Evolutionary conservation across 164 flowering plant genomes (phyloP), one percentile per base, ranked within the genome.

Genomic region (Chimonanthus praecox): DNA sequence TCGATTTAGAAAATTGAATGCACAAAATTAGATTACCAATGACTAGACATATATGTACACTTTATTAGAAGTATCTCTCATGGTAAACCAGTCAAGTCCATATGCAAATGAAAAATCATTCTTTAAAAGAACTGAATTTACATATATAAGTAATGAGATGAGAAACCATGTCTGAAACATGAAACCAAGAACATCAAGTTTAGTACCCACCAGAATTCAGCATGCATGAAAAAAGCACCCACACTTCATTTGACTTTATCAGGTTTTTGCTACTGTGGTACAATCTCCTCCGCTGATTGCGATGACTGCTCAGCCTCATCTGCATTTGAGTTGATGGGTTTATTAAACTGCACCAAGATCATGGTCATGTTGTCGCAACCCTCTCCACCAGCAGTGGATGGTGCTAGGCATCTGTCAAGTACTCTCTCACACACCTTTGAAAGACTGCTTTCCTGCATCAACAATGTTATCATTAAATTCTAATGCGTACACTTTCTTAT

Each of bases 361-460:
- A 96, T 96, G 51, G 99, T 96, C 98, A 96, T 96, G 84, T 96
- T 96, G 81, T 96, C 99, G 15, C 99, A 96, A 68, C 99, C 99
- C 75, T 92, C 98, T 2, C 98, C 98, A 49, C 88, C 86, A 7
- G 88, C 88, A 1, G 97, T 93, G 45, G 95, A 85, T 62, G 98
- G 99, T 9, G 99, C 99, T 83, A 96, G 82, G 71, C 99, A 96
- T 71, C 90, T 77, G 68, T 96, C 98, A 1, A 96, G 83, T 1
- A 90, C 97, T 77, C 82, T 88, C 79, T 94, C 98, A 58, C 98
- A 94, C 67, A 96, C 92, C 3, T 54, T 82, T 13, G 99, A 96
- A 62, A 94, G 89, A 80, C 88, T 96, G 73, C 64, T 85, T 84
- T 94, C 99, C 99, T 96, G 91, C 85, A 86, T 50, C 20, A 71